phyloP scores from a whole-genome alignment of 1,284 basidiomycete genomes.

The Tilletia setariae region DNA sequence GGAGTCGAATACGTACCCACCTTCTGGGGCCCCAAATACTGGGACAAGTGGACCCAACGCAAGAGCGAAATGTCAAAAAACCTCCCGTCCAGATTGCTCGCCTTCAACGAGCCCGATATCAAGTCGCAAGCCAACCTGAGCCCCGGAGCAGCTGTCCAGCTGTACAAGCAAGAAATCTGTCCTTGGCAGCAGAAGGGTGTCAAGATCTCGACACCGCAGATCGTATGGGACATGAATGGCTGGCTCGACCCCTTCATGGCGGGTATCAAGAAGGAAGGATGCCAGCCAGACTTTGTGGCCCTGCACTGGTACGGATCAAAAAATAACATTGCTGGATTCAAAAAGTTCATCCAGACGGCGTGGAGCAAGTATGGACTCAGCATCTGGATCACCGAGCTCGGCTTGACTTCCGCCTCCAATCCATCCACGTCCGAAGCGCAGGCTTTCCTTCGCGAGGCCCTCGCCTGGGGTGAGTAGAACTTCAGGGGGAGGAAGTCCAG shows the following conservation, averaged over 20 bases:
- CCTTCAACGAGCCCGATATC: slow-evolving; percentile 50
- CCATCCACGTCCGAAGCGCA: slow-evolving; percentile 30
- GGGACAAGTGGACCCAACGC: slow-evolving; percentile 33
- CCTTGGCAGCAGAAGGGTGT: slow-evolving; percentile 39
- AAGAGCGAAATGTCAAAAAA: slow-evolving; percentile 33
- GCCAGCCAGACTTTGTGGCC: slow-evolving; percentile 42
- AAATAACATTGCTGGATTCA: slow-evolving; percentile 32
- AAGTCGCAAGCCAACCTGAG: slow-evolving; percentile 41
- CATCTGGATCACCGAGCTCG: slow-evolving; percentile 46
- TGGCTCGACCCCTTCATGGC: slow-evolving; percentile 41
- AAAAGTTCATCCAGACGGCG: slow-evolving; percentile 38
- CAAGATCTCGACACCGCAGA: slow-evolving; percentile 39
- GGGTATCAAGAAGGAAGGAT: slow-evolving; percentile 32
- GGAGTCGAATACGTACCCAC: slow-evolving; percentile 46
- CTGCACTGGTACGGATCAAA: slow-evolving; percentile 48
- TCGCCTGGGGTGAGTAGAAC: slow-evolving; percentile 11
- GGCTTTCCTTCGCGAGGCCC: neutral
- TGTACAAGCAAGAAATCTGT: slow-evolving; percentile 39
- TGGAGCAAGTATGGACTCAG: slow-evolving; percentile 33
- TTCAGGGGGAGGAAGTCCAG: no score
- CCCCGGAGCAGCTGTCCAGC: slow-evolving; percentile 28
- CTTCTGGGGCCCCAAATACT: slow-evolving; percentile 44
- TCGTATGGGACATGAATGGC: slow-evolving; percentile 28
- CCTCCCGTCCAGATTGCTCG: slow-evolving; percentile 32
- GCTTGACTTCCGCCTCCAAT: slow-evolving; percentile 34